Percentiles rank a stretch among this genome's conserved stretches.
These are phyloP conservation scores for Aureobasidium sp. DNA, from an alignment of 2,329 filamentous ascomycete species.

Conservation along the genomic window DNA sequence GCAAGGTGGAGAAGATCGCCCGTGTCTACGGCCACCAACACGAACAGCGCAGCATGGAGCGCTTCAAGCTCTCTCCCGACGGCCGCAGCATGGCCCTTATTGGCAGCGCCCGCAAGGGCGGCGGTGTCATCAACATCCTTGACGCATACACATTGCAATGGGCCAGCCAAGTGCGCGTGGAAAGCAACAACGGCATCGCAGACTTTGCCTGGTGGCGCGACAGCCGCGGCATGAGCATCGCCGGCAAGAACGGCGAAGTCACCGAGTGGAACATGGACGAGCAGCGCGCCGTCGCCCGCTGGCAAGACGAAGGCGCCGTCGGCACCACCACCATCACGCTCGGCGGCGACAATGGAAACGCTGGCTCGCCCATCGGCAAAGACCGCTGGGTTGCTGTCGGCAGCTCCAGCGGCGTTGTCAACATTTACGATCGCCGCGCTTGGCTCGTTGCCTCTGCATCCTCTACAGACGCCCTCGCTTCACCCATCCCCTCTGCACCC, in stretches of 20 bases:
- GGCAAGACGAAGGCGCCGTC: conserved; percentile 83
- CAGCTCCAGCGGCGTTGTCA: conserved; percentile 78
- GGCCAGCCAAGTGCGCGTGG: conserved; percentile 72
- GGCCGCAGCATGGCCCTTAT: conserved; percentile 78
- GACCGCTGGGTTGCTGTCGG: conserved; percentile 87
- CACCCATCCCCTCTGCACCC: conserved; percentile 52
- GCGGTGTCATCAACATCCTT: conserved; percentile 79
- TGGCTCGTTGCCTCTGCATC: conserved; percentile 34
- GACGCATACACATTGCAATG: conserved; percentile 76
- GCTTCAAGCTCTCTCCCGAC: conserved; percentile 78
- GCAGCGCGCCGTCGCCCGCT: conserved; percentile 65
- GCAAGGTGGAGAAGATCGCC: conserved; percentile 72
- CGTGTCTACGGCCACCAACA: conserved; percentile 65
- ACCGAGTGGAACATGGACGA: conserved; percentile 74
- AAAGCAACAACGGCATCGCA: conserved; percentile 72
- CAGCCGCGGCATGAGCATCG: conserved; percentile 70
- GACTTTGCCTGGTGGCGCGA: conserved; percentile 92
- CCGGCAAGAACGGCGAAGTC: conserved; percentile 79
- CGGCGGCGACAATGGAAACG: conserved; percentile 53
- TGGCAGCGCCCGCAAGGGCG: conserved; percentile 72
- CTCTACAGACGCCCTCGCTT: conserved; percentile 9
- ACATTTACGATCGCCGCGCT: conserved; percentile 76
- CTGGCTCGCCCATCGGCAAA: conserved; percentile 52
- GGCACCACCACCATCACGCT: conserved; percentile 75
- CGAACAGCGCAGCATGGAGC: conserved; percentile 85